Conservation (phyloP, 169 alveolate species). For the Plasmodium blacklocki region DNA sequence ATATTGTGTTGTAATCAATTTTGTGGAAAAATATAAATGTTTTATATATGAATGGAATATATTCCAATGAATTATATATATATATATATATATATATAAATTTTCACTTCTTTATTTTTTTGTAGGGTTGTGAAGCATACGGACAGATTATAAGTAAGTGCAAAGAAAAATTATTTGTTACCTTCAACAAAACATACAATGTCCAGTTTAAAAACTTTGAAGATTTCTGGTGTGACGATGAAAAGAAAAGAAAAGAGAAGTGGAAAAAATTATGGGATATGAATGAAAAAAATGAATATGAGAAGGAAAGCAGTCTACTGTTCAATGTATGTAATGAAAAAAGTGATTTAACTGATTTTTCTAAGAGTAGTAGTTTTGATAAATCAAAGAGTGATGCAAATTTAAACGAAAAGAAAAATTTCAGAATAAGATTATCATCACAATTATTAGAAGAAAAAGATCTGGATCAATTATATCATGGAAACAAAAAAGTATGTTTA, state of each 20-base stretch:
- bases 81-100: slow-evolving; percentile 8
- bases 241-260: slow-evolving; percentile 50
- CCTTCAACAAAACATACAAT: slow-evolving; percentile 59
- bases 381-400: slow-evolving; percentile 21
- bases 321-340: slow-evolving; percentile 13
- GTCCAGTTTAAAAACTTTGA: slow-evolving; percentile 51
- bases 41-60: background rate
- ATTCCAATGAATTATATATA: background rate
- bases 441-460: slow-evolving; percentile 56
- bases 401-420: slow-evolving; percentile 50
- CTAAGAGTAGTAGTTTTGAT: slow-evolving; percentile 5
- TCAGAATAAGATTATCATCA: slow-evolving; percentile 66
- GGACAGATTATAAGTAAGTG: slow-evolving; percentile 67
- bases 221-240: slow-evolving; percentile 69
- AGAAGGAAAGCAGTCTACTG: slow-evolving; percentile 14
- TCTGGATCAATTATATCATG: slow-evolving; percentile 14
- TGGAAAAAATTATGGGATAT: slow-evolving; percentile 44
- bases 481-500: slow-evolving; percentile 18
- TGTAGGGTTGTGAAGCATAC: slow-evolving; percentile 62
- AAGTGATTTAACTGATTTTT: slow-evolving; percentile 6
- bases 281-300: slow-evolving; percentile 27
- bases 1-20: background rate
- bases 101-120: background rate
- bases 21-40: background rate
- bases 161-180: slow-evolving; percentile 50